These are phyloP conservation scores for Suhomyces pyralidae DNA, from an alignment of 805 yeast genomes.

Conservation along the genomic window DNA sequence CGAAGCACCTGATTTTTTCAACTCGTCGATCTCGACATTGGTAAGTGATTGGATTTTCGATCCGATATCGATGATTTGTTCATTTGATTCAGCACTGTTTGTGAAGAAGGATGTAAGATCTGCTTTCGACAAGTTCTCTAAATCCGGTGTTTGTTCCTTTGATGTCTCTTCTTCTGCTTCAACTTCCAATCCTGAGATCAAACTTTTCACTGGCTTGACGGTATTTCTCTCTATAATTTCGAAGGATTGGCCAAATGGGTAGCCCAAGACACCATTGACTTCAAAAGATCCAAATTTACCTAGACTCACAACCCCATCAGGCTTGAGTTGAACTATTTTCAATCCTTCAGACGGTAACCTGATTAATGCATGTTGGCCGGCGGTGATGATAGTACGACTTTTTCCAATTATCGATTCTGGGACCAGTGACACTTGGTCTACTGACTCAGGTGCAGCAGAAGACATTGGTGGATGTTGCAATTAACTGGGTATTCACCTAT, in stretches of 20 bases:
- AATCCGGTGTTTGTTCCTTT: constrained; percentile 16
- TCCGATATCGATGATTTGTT: constrained; percentile 65
- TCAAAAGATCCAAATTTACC: constrained; percentile 91
- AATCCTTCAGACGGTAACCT: constrained; percentile 79
- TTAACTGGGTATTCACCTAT: neutral
- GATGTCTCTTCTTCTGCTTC: constrained; percentile 14
- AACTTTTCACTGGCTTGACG: constrained; percentile 48
- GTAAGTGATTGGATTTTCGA: constrained; percentile 68
- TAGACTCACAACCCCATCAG: constrained; percentile 60
- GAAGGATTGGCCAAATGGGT: constrained; percentile 83
- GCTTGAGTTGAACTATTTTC: constrained; percentile 65
- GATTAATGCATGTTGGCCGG: constrained; percentile 58
- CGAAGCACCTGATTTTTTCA: constrained; percentile 69
- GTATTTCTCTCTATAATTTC: constrained; percentile 63
- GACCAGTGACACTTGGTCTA: neutral
- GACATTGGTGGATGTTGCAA: neutral
- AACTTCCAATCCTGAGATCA: constrained; percentile 18
- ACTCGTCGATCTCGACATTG: constrained; percentile 75
- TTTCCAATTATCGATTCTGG: constrained; percentile 8
- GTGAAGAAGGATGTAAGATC: constrained; percentile 35
- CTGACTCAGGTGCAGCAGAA: neutral
- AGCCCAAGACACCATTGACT: constrained; percentile 73
- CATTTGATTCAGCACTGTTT: constrained; percentile 58
- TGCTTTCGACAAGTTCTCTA: constrained; percentile 28
- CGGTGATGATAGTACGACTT: constrained; percentile 35